Percentiles rank a stretch among this genome's conserved stretches.
These are phyloP conservation scores for Syncephalastrum sp. DNA, from an alignment of 371 early-diverging fungal genomes.

Conservation along the genomic window DNA sequence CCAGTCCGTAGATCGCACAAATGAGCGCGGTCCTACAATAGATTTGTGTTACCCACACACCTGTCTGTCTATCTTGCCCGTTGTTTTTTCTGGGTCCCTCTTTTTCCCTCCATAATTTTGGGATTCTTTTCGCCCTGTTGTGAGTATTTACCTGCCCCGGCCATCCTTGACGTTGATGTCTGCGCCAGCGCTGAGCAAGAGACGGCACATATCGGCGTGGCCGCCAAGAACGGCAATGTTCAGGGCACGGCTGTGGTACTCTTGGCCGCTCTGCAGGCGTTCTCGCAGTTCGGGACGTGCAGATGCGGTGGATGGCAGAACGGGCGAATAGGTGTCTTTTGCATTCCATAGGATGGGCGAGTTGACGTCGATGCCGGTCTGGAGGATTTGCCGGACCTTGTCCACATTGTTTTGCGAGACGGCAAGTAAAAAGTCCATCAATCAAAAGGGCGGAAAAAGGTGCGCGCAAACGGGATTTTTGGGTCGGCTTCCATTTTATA, in stretches of 20 bases:
- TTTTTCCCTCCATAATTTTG: conserved; percentile 13
- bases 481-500: no score
- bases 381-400: conserved; percentile 40
- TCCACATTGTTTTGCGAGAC: conserved; percentile 54
- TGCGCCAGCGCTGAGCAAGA: conserved; percentile 62
- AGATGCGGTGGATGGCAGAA: conserved; percentile 32
- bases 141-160: conserved; percentile 56
- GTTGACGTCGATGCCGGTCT: conserved; percentile 54
- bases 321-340: conserved; percentile 41
- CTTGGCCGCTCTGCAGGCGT: conserved; percentile 37
- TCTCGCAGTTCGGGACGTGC: conserved; percentile 30
- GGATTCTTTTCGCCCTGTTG: conserved; percentile 2
- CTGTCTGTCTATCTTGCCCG: neutral
- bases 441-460: conserved; percentile 3
- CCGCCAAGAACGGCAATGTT: conserved; percentile 72
- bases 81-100: conserved; percentile 1
- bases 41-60: conserved; percentile 2
- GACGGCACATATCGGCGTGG: conserved; percentile 56
- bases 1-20: conserved; percentile 62
- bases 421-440: conserved; percentile 53
- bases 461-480: no score
- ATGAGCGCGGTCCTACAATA: conserved; percentile 53
- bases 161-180: conserved; percentile 66
- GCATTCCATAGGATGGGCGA: conserved; percentile 53
- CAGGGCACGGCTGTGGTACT: conserved; percentile 60